These are phyloP conservation scores for Puccinia brachypodii DNA, from an alignment of 1,284 basidiomycete species.

Conservation along the genomic window DNA sequence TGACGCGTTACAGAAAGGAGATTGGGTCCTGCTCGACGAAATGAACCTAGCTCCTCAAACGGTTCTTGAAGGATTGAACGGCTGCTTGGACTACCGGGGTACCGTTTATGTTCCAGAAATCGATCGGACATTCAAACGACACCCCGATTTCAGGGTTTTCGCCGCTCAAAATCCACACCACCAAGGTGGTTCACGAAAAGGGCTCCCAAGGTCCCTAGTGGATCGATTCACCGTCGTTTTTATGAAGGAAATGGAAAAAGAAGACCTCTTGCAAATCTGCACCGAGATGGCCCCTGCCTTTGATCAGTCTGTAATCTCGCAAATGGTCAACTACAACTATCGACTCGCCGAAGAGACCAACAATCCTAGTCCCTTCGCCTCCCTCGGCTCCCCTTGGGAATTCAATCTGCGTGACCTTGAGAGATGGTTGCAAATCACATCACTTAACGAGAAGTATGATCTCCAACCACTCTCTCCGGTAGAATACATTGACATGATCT, in stretches of 20 bases:
- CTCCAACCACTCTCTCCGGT: slow-evolving; percentile 63
- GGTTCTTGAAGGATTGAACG: slow-evolving; percentile 94
- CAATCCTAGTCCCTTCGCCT: slow-evolving; percentile 69
- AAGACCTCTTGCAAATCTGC: slow-evolving; percentile 80
- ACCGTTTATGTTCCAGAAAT: slow-evolving; percentile 94
- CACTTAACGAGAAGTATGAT: slow-evolving; percentile 59
- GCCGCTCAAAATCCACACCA: slow-evolving; percentile 96
- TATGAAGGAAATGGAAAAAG: slow-evolving; percentile 77
- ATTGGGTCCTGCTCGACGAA: slow-evolving; percentile 97
- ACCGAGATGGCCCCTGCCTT: slow-evolving; percentile 70
- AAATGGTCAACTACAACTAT: slow-evolving; percentile 84
- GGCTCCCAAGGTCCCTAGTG: slow-evolving; percentile 93
- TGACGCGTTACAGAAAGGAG: slow-evolving; percentile 83
- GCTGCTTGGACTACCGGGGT: slow-evolving; percentile 93
- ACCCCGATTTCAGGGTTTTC: slow-evolving; percentile 91
- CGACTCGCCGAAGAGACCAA: slow-evolving; percentile 71
- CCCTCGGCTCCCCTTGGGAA: slow-evolving; percentile 92
- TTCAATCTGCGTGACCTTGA: slow-evolving; percentile 96
- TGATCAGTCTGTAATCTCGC: slow-evolving; percentile 59
- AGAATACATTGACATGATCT: slow-evolving; percentile 70
- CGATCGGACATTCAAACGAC: slow-evolving; percentile 80
- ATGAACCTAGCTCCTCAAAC: slow-evolving; percentile 94
- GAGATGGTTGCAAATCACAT: slow-evolving; percentile 67
- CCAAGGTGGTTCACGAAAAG: slow-evolving; percentile 96
- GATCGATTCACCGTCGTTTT: slow-evolving; percentile 98